Evolutionary conservation across 1,284 basidiomycete species (phyloP), one percentile per base, ranked within the genome.

Genomic region (Ustilago vetiveriae): DNA sequence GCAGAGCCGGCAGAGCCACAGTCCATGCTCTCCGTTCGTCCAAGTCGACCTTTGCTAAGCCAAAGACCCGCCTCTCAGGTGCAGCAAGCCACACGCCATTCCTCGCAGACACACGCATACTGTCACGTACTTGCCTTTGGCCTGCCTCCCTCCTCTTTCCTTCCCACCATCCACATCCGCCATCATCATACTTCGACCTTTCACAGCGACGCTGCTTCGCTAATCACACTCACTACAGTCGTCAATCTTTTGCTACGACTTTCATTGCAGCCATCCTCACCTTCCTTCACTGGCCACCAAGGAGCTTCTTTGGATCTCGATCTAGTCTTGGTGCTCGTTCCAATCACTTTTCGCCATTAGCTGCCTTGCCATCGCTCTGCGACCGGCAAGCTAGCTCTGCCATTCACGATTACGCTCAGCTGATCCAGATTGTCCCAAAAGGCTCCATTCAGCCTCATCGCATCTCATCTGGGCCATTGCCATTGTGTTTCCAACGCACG

Each of bases 391-490:
- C 24, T 36, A n/a, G 6, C 26, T 3, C 17, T 8, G 19, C 19
- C 30, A 16, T 35, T 16, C 13, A n/a, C 33, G n/a, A 46, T 17
- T 32, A 54, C 55, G 38, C 38, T 37, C 32, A 32, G 24, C 38
- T 57, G 37, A 37, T 43, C 23, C 3, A 33, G 32, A 11, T 22
- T 1, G 17, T 22, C 19, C 33, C 14, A 3, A 35, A 38, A 67
- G 64, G 64, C 64, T 67, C 57, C 45, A 60, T 67, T 67, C 50
- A 67, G 64, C 64, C 64, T 56, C 47, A 21, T 37, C 41, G 17
- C 14, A 30, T 30, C 29, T n/a, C 29, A 30, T 30, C 29, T 30
- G 29, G 10, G 29, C 29, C 9, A 14, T 30, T 14, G n/a, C 27
- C 27, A 29, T 29, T 22, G 26, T 55, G 33, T 24, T 32, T n/a